Conservation (phyloP, 2,329 filamentous ascomycete species). For the Malbranchea cinnamomea region DNA sequence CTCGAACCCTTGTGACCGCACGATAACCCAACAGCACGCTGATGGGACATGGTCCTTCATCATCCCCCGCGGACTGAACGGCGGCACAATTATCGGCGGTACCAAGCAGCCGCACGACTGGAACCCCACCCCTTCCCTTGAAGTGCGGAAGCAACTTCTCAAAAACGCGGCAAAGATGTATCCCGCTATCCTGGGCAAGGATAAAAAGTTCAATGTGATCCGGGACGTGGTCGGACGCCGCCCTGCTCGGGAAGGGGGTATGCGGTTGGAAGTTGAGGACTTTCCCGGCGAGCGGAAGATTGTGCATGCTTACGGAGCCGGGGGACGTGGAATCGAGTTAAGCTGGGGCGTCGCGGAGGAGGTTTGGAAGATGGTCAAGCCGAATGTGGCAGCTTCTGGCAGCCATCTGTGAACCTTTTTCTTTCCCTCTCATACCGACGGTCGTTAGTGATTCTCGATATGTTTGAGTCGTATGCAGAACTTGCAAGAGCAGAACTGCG, state of each 20-base stretch:
- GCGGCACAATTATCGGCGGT: constrained; percentile 51
- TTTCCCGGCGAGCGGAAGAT: constrained; percentile 16
- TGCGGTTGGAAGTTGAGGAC: constrained; percentile 40
- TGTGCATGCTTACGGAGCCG: constrained; percentile 45
- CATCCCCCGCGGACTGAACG: constrained; percentile 45
- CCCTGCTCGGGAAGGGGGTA: constrained; percentile 30
- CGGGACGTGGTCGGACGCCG: constrained; percentile 32
- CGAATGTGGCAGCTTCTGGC: constrained; percentile 3
- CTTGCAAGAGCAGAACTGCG: too few species aligned
- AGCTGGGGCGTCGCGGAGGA: constrained; percentile 45
- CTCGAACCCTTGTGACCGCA: constrained; percentile 28
- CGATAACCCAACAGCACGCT: constrained; percentile 45
- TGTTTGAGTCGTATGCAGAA: too few species aligned
- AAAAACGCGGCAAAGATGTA: constrained; percentile 26
- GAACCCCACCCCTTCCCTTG: constrained; percentile 34
- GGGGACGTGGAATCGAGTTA: constrained; percentile 46
- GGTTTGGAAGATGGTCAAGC: constrained; percentile 29
- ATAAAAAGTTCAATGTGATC: constrained; percentile 27
- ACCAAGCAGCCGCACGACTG: constrained; percentile 48
- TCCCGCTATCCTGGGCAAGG: constrained; percentile 22
- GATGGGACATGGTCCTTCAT: constrained; percentile 50
- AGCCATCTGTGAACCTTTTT: too few species aligned
- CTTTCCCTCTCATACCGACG: too few species aligned
- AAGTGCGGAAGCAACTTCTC: constrained; percentile 36
- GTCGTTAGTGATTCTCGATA: too few species aligned